A percentile compares a stretch with the other conserved stretches of the same genome.
These are phyloP conservation scores for Schwanniomyces polymorphus DNA, from an alignment of 805 yeast species.

Conservation along the genomic window DNA sequence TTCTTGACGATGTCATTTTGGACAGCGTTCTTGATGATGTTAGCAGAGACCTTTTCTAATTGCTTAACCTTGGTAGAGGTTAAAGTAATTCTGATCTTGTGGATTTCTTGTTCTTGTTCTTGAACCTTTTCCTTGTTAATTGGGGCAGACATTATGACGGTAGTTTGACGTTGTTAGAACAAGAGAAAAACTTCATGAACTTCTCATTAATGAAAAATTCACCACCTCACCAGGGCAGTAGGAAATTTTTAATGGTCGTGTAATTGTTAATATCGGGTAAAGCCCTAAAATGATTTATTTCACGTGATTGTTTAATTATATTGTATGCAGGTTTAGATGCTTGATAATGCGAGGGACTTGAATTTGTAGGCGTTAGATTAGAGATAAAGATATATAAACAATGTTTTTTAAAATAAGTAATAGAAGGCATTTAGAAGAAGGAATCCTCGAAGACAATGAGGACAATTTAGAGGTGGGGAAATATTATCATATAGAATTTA, in stretches of 20 bases:
- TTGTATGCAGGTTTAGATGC: too few relatives aligned
- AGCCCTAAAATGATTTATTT: constrained; percentile 8
- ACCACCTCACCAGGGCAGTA: not conserved
- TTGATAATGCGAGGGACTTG: too few relatives aligned
- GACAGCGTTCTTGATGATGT: constrained; percentile 86
- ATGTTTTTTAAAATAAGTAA: too few relatives aligned
- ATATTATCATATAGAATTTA: not conserved
- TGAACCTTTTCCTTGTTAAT: constrained; percentile 85
- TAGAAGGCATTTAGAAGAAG: not conserved
- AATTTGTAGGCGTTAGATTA: too few relatives aligned
- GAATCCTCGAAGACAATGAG: not conserved
- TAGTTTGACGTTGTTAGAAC: constrained; percentile 37
- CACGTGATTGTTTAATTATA: not conserved
- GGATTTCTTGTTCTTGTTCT: constrained; percentile 78
- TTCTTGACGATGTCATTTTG: constrained; percentile 82
- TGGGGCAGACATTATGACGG: constrained; percentile 66
- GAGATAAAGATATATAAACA: too few relatives aligned
- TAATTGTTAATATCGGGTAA: constrained; percentile 3
- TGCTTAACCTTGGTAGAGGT: constrained; percentile 98
- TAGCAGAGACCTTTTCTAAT: constrained; percentile 93
- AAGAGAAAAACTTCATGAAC: not conserved
- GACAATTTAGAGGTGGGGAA: not conserved
- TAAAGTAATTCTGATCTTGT: constrained; percentile 98
- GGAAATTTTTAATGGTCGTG: constrained; percentile 1
- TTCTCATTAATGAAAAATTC: constrained; percentile 1